phyloP scores from a whole-genome alignment of 441 rosid species.

The Cnidoscolus chayamansa region DNA sequence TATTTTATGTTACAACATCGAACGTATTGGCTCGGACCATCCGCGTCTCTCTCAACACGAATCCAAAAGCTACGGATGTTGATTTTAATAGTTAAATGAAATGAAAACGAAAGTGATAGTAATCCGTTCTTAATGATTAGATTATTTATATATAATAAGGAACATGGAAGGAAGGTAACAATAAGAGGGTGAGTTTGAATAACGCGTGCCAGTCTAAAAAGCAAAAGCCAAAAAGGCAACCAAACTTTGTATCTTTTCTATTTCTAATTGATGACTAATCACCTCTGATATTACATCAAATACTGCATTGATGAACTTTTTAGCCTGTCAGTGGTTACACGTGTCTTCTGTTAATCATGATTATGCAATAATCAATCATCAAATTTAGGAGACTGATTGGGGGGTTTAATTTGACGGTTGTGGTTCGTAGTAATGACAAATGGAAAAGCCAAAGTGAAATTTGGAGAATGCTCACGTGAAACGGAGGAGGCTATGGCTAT shows the following conservation, averaged over 20 bases:
- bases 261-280: too few relatives aligned
- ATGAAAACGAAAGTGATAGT: too few relatives aligned
- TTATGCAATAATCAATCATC: neutral
- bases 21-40: too few relatives aligned
- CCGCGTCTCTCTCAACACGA: too few relatives aligned
- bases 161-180: neutral
- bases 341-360: neutral
- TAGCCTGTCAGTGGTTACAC: neutral
- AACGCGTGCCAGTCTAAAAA: conserved; percentile 43
- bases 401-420: neutral
- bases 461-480: conserved; percentile 17
- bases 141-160: too few relatives aligned
- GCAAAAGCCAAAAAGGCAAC: neutral
- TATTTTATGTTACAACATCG: too few relatives aligned
- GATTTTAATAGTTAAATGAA: too few relatives aligned
- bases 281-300: too few relatives aligned
- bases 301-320: neutral
- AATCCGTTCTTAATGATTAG: too few relatives aligned
- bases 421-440: neutral
- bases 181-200: conserved; percentile 19
- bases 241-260: too few relatives aligned
- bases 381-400: neutral
- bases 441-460: neutral
- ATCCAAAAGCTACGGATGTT: too few relatives aligned
- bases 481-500: too few relatives aligned